These are phyloP conservation scores for Plantago coronopus DNA, from an alignment of 305 asterid genomes.

Conservation along the genomic window DNA sequence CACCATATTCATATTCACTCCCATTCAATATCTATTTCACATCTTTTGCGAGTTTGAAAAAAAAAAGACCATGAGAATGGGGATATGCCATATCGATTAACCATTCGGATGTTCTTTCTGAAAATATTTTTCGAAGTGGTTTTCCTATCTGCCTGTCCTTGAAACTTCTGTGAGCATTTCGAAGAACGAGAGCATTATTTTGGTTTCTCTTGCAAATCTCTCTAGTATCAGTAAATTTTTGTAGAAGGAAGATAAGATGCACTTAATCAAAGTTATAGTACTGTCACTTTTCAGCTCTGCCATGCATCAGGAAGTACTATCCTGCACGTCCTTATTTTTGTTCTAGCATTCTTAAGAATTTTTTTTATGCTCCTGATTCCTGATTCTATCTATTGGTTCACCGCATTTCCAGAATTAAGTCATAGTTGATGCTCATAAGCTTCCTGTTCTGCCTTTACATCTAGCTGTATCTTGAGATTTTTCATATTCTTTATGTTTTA, in stretches of 20 bases:
- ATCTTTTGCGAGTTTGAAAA: too few relatives aligned
- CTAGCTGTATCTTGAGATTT: constrained; percentile 3
- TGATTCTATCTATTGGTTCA: background rate
- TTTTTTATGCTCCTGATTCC: too few relatives aligned
- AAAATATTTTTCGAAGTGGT: too few relatives aligned
- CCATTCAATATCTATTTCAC: background rate
- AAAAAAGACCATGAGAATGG: too few relatives aligned
- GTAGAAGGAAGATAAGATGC: background rate
- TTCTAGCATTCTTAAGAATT: too few relatives aligned
- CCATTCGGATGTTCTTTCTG: too few relatives aligned
- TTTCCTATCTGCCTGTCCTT: background rate
- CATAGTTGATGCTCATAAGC: background rate
- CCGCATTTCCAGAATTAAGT: background rate
- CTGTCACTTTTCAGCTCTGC: background rate
- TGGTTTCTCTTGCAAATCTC: background rate
- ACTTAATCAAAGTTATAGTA: background rate
- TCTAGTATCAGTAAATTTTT: background rate
- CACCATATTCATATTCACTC: background rate
- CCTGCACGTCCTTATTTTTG: background rate
- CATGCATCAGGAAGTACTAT: background rate
- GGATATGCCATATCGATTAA: too few relatives aligned
- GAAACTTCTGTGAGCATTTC: background rate
- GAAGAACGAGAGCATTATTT: constrained; percentile 12
- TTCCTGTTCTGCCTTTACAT: background rate
- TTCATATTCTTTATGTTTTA: constrained; percentile 18